Evolutionary conservation across 2,329 filamentous ascomycete genomes (phyloP).

Genomic region (Cercospora nicotianae): DNA sequence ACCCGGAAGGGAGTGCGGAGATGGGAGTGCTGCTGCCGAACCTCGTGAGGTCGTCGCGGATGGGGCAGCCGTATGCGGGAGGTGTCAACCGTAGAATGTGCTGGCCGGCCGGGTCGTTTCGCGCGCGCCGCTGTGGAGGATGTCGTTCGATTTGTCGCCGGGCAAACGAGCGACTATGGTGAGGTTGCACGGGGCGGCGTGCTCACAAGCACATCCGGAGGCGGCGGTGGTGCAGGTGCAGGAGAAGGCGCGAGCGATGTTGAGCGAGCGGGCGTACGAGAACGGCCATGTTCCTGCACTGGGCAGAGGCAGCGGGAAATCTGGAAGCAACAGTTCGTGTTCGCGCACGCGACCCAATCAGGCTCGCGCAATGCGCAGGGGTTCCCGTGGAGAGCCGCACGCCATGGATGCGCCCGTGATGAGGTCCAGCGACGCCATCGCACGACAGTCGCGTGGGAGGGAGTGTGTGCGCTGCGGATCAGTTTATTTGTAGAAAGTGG

Average conservation of each 20-base stretch:
- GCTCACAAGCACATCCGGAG: not conserved
- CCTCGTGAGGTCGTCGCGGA: conserved; percentile 2
- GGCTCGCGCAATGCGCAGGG: not conserved
- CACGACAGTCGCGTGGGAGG: not conserved
- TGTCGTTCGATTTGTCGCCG: not conserved
- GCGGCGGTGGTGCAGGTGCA: not conserved
- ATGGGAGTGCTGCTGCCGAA: not conserved
- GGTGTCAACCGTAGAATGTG: not conserved
- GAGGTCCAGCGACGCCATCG: not conserved
- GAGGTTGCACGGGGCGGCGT: not conserved
- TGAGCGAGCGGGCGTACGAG: not conserved
- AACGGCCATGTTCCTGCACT: not conserved
- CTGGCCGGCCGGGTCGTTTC: not conserved
- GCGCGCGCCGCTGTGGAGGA: not conserved
- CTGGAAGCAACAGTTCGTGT: not conserved
- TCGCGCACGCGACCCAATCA: not conserved
- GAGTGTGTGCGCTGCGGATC: not conserved
- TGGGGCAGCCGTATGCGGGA: not conserved
- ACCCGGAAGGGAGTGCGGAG: not conserved
- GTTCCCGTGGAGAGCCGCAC: not conserved
- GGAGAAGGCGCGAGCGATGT: not conserved
- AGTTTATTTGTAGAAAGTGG: not conserved
- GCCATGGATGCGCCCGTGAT: not conserved
- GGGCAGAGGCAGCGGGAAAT: not conserved
- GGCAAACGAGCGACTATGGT: conserved; percentile 10